Percentiles rank a stretch among this genome's conserved stretches.
phyloP scores from a whole-genome alignment of 257 asterid genomes.

The Solanum phureja region DNA sequence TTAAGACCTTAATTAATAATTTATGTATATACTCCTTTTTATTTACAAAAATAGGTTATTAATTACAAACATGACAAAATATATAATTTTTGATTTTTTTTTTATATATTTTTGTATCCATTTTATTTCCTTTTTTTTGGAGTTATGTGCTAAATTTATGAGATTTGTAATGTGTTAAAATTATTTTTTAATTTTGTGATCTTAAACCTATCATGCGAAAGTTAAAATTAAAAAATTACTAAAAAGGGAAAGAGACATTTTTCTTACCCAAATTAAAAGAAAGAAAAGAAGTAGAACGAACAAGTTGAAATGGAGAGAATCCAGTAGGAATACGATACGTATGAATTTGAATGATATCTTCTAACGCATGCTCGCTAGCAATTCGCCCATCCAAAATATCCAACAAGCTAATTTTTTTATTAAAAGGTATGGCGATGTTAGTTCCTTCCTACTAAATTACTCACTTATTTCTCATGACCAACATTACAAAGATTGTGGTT shows the following conservation, averaged over 20 bases:
- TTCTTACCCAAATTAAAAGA: background rate
- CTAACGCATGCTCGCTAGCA: background rate
- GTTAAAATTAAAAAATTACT: background rate
- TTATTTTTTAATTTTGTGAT: background rate
- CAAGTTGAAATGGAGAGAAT: background rate
- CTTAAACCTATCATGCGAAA: accelerated
- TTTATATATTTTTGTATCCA: background rate
- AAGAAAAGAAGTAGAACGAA: background rate
- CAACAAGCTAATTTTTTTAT: background rate
- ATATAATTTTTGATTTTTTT: no score
- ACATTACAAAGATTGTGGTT: background rate
- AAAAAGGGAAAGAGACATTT: background rate
- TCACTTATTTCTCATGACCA: background rate
- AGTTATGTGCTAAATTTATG: no score
- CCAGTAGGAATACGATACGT: background rate
- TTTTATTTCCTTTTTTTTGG: no score
- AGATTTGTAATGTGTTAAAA: background rate
- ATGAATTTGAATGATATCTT: background rate
- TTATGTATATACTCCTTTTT: background rate
- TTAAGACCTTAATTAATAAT: background rate
- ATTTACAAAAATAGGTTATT: background rate
- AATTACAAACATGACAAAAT: no score
- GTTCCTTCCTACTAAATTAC: background rate
- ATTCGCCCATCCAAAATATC: background rate
- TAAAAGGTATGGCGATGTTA: background rate